Conservation (phyloP, 768 basidiomycete genomes). For the Termitomyces sp. region DNA sequence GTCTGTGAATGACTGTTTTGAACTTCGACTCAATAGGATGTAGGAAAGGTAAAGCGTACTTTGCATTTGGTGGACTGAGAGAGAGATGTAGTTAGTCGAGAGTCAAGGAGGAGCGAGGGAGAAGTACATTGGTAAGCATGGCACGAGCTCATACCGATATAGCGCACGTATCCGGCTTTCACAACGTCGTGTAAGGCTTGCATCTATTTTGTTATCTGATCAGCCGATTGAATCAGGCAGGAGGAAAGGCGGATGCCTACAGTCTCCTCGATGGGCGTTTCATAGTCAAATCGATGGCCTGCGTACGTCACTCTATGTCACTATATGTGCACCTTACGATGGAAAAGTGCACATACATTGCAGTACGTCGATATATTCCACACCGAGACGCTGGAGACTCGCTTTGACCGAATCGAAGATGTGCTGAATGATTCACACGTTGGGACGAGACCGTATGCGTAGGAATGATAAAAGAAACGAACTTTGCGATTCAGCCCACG, state of each 20-base stretch:
- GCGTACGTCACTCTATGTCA: slow-evolving; percentile 63
- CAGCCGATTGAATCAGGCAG: background rate
- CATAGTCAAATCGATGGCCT: slow-evolving; percentile 52
- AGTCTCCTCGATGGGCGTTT: slow-evolving; percentile 59
- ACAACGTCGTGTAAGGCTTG: slow-evolving; percentile 67
- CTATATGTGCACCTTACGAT: slow-evolving; percentile 23
- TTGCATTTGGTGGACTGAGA: slow-evolving; percentile 52
- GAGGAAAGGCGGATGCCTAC: slow-evolving; percentile 18
- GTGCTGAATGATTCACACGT: slow-evolving; percentile 36
- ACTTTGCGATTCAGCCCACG: slow-evolving; percentile 36
- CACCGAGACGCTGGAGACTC: slow-evolving; percentile 62
- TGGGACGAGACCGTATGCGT: background rate
- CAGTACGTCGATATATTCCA: slow-evolving; percentile 74
- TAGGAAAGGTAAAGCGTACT: slow-evolving; percentile 27
- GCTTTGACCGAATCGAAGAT: slow-evolving; percentile 69
- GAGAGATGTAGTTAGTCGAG: background rate
- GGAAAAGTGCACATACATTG: slow-evolving; percentile 42
- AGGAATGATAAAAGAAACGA: background rate
- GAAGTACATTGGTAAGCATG: slow-evolving; percentile 51
- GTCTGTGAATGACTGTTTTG: slow-evolving; percentile 23
- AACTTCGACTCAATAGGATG: background rate
- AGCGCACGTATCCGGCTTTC: slow-evolving; percentile 59
- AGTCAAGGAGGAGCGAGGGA: background rate
- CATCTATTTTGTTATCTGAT: slow-evolving; percentile 36
- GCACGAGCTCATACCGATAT: slow-evolving; percentile 57